These are phyloP conservation scores for Albophoma yamanashiensis DNA, from an alignment of 2,329 filamentous ascomycete genomes.

Conservation along the genomic window DNA sequence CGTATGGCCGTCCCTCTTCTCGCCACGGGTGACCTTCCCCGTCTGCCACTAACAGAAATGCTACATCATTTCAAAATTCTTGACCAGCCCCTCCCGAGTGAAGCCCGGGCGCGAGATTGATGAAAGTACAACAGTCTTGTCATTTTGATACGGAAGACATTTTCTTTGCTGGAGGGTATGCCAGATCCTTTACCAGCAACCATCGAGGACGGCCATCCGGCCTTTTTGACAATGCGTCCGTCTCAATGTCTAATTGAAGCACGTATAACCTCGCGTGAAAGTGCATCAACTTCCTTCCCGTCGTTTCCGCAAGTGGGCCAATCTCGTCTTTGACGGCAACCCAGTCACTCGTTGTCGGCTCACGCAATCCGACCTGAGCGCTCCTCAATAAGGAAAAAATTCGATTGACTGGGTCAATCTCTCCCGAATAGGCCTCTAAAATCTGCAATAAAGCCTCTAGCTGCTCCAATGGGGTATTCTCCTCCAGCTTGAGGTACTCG, in stretches of 20 bases:
- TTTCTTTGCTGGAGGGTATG: background rate
- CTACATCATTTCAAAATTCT: no score
- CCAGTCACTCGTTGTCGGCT: background rate
- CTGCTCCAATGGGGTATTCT: background rate
- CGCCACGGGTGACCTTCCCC: no score
- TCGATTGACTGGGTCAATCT: background rate
- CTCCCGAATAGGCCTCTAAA: background rate
- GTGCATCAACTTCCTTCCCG: background rate
- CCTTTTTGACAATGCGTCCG: background rate
- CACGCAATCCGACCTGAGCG: background rate
- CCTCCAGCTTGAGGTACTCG: background rate
- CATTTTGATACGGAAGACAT: background rate
- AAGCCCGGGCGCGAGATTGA: no score
- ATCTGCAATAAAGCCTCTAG: background rate
- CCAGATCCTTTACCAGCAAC: background rate
- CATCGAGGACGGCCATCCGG: background rate
- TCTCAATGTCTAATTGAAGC: background rate
- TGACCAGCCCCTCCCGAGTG: no score
- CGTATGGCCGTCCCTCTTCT: no score
- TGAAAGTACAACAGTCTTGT: background rate
- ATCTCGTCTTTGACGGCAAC: background rate
- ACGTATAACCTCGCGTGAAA: background rate
- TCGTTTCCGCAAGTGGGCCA: background rate
- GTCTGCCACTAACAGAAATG: no score
- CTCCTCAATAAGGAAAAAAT: background rate